Percentiles rank a stretch among this genome's conserved stretches.
Conservation (phyloP, 2,329 filamentous ascomycete genomes). For the Mycosphaerelloides madeirae region DNA sequence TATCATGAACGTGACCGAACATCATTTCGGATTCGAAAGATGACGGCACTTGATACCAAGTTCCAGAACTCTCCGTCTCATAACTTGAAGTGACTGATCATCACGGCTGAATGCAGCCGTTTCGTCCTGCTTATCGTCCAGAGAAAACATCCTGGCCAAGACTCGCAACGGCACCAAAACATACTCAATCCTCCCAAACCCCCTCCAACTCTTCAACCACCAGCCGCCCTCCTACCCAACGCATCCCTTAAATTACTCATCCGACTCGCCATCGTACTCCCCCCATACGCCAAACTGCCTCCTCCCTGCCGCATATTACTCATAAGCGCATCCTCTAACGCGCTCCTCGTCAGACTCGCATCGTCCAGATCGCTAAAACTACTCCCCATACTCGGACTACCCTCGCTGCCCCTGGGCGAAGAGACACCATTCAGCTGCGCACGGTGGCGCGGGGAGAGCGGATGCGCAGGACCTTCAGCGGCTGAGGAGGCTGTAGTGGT, state of each 20-base stretch:
- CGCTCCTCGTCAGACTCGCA: constrained; percentile 74
- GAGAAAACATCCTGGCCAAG: no score
- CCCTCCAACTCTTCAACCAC: no score
- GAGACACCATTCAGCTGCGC: no score
- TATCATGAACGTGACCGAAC: no score
- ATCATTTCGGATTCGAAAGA: no score
- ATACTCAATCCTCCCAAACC: no score
- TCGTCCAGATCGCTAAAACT: constrained; percentile 84
- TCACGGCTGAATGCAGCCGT: no score
- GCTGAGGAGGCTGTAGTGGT: constrained; percentile 41
- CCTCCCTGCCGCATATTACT: constrained; percentile 60
- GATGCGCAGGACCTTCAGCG: constrained; percentile 17
- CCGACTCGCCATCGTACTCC: constrained; percentile 41
- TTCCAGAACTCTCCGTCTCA: no score
- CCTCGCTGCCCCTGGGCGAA: constrained; percentile 63
- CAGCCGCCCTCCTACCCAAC: constrained; percentile 15
- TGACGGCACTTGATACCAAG: no score
- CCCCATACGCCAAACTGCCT: constrained; percentile 18
- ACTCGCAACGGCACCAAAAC: no score
- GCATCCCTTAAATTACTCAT: constrained; percentile 53
- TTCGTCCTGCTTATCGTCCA: no score
- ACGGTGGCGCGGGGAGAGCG: constrained; percentile 51
- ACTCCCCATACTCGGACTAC: constrained; percentile 75
- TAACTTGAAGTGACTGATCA: no score
- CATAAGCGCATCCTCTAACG: constrained; percentile 70